phyloP scores from a whole-genome alignment of 1,284 basidiomycete genomes.

The Gymnopus androsaceus region DNA sequence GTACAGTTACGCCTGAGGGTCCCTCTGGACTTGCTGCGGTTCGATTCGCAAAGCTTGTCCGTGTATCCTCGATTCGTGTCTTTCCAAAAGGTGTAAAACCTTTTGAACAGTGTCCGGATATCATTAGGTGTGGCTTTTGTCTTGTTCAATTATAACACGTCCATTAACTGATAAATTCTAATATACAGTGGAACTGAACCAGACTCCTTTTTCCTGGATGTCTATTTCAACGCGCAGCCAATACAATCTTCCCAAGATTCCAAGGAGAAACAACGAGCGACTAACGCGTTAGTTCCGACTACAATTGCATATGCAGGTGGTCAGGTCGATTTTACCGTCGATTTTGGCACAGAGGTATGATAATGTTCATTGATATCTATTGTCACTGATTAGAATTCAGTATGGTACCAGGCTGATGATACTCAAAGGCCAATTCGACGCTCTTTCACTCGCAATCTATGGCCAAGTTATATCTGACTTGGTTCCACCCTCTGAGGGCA shows the following conservation, averaged over 20 bases:
- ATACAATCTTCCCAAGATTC: conserved; percentile 34
- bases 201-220: conserved; percentile 67
- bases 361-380: conserved; percentile 4
- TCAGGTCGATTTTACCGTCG: conserved; percentile 63
- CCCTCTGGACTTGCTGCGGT: conserved; percentile 62
- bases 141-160: neutral
- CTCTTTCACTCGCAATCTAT: conserved; percentile 70
- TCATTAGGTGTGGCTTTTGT: conserved; percentile 60
- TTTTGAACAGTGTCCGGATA: conserved; percentile 57
- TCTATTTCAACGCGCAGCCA: conserved; percentile 68
- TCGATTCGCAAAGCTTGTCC: conserved; percentile 62
- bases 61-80: conserved; percentile 61
- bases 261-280: conserved; percentile 56
- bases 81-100: conserved; percentile 63
- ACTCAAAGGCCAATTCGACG: conserved; percentile 67
- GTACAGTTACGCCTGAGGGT: conserved; percentile 59
- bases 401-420: conserved; percentile 78
- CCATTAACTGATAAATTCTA: neutral
- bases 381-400: conserved; percentile 36
- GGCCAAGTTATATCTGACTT: conserved; percentile 53
- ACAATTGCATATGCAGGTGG: conserved; percentile 72
- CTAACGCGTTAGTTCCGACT: conserved; percentile 73
- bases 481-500: conserved; percentile 33
- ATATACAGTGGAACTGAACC: conserved; percentile 64
- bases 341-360: conserved; percentile 67